Base-by-base conservation (phyloP, 2,329 filamentous ascomycete species). In the Thielaviopsis populi region DNA sequence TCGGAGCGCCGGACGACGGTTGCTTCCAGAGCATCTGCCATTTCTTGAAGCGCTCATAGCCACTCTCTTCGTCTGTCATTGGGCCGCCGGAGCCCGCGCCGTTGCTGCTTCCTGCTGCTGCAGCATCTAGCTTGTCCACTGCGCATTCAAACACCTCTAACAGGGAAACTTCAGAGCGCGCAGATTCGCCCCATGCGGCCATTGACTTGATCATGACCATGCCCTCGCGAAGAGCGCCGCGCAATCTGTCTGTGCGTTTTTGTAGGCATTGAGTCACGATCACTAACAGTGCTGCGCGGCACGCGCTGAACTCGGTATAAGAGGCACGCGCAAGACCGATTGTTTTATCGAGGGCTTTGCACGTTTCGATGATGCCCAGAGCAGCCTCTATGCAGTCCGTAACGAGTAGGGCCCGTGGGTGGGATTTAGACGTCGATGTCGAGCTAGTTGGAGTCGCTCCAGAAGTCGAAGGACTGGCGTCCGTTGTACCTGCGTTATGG, bases 231-330 rank as follows among this genome's bases (percentile, higher is more conserved):
- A 80, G 71, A 8, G 75, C 74, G 48, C 77, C 75, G 30, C 76
- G 75, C 13, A 79, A 73, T 40, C 71, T 68, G 61, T 75, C 73
- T 11, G 73, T 74, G 54, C 71, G 73, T 64, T 71, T 71, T 48
- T 72, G 73, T 43, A 75, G 69, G 54, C 73, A 75, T 59, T 75
- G 74, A 1, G 74, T 74, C 40, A 74, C 74, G 56, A 75, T 71
- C 33, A 81, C 79, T 2, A 82, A 73, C 5, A 82, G 71, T 8
- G 80, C 79, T 10, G 79, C 79, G 50, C 80, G 78, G 61, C 79
- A 81, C 2, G 79, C 78, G 68, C 78, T 80, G 68, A 81, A 82
- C 67, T 82, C 80, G 2, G 79, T 80, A 68, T 81, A 82, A 0
- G 79, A 80, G 2, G 79, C 78, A 37, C 79, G 75, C 5, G 80